Conservation (phyloP, 768 basidiomycete genomes). For the Boletellus ananas region DNA sequence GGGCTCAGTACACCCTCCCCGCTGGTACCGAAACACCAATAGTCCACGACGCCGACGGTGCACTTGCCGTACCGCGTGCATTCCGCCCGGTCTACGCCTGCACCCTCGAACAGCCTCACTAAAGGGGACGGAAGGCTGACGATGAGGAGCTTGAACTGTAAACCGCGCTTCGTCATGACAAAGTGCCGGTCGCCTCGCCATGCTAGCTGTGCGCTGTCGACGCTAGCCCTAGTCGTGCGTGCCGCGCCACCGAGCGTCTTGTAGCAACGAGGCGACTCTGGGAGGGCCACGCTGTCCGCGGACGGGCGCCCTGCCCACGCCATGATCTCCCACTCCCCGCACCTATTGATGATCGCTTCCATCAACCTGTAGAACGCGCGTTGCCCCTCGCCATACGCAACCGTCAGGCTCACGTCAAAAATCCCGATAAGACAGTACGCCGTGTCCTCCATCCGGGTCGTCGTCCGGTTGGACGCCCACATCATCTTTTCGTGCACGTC, state of each 20-base stretch:
- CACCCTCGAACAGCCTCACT: slow-evolving; percentile 17
- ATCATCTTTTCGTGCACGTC: slow-evolving; percentile 29
- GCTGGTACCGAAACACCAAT: slow-evolving; percentile 31
- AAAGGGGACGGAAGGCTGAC: slow-evolving; percentile 19
- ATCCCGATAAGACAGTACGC: slow-evolving; percentile 33
- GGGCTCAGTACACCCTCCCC: slow-evolving; percentile 22
- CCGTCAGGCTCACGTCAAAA: slow-evolving; percentile 32
- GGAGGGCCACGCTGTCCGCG: slow-evolving; percentile 26
- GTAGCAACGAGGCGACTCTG: slow-evolving; percentile 31
- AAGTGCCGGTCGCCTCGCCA: slow-evolving; percentile 30
- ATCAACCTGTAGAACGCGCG: slow-evolving; percentile 30
- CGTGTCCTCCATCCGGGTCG: slow-evolving; percentile 31
- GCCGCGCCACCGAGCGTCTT: slow-evolving; percentile 12
- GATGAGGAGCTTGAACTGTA: slow-evolving; percentile 25
- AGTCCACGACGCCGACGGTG: slow-evolving; percentile 27
- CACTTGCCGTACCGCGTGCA: slow-evolving; percentile 18
- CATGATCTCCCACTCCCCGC: slow-evolving; percentile 33
- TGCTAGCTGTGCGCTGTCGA: neutral
- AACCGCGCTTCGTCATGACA: slow-evolving; percentile 32
- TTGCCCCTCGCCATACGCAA: slow-evolving; percentile 34
- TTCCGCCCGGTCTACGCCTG: slow-evolving; percentile 5
- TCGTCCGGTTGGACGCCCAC: slow-evolving; percentile 34
- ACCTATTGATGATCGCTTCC: slow-evolving; percentile 26
- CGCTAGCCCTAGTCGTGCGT: neutral
- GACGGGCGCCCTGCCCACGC: slow-evolving; percentile 28